Conservation (phyloP, 352 stramenopile genomes). For the Phytopythium aichiense region DNA sequence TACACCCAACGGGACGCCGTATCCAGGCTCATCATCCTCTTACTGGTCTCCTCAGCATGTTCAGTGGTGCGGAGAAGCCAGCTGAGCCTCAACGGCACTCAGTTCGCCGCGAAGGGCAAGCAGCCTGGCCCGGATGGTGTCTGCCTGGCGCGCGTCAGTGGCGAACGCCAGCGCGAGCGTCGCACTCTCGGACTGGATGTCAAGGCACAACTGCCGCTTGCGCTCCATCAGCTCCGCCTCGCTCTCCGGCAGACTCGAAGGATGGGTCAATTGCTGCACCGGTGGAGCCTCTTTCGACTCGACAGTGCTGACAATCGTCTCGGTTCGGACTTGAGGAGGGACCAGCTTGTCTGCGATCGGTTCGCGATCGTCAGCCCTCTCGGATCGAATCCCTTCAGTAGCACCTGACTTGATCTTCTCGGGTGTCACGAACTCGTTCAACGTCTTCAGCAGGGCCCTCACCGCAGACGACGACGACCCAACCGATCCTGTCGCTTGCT, state of each 20-base stretch:
- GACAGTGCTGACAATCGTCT: not conserved
- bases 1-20: not conserved
- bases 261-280: too few relatives aligned
- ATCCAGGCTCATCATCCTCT: not conserved
- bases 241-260: too few relatives aligned
- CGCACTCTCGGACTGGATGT: constrained; percentile 49
- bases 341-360: not conserved
- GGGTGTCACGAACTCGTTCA: constrained; percentile 2
- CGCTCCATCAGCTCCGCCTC: constrained; percentile 22
- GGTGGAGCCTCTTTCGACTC: not conserved
- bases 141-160: constrained; percentile 7
- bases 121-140: constrained; percentile 14
- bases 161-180: constrained; percentile 33
- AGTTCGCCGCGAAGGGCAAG: constrained; percentile 20
- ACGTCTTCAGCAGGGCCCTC: constrained; percentile 19
- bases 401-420: not conserved
- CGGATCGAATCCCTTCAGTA: not conserved
- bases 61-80: not conserved
- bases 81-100: constrained; percentile 16
- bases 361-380: not conserved
- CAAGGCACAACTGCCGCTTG: constrained; percentile 42
- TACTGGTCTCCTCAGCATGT: not conserved
- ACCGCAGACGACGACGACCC: constrained; percentile 7
- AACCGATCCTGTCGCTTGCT: not conserved
- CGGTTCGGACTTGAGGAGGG: not conserved